Conservation (phyloP, 495 filamentous ascomycete species). For the Lasiosphaeria miniovina region DNA sequence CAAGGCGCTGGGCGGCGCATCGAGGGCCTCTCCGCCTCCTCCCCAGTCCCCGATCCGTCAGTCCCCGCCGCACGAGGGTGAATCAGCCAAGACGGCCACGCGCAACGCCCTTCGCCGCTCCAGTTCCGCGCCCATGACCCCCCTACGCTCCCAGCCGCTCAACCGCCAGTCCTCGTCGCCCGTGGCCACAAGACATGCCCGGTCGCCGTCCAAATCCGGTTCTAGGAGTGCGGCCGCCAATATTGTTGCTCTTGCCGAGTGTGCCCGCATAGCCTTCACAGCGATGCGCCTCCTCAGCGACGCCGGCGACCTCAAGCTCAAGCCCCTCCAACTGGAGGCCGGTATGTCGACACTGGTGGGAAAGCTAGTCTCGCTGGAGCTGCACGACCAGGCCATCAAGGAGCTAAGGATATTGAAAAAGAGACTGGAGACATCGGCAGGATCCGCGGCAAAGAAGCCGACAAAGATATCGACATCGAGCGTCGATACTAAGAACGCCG, state of each 20-base stretch:
- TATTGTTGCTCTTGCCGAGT: conserved; percentile 60
- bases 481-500: conserved; percentile 30
- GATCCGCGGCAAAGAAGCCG: conserved; percentile 29
- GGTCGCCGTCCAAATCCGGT: conserved; percentile 22
- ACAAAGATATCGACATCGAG: conserved; percentile 18
- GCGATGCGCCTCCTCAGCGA: conserved; percentile 61
- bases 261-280: conserved; percentile 69
- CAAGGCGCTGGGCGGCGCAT: conserved; percentile 69
- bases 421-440: conserved; percentile 48
- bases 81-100: conserved; percentile 32
- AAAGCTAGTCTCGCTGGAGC: conserved; percentile 66
- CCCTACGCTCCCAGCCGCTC: conserved; percentile 51
- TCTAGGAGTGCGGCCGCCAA: conserved; percentile 27
- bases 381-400: conserved; percentile 73
- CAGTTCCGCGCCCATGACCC: conserved; percentile 45
- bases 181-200: conserved; percentile 26
- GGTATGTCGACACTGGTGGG: conserved; percentile 75
- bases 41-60: conserved; percentile 21
- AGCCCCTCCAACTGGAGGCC: conserved; percentile 74
- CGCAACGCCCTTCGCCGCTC: conserved; percentile 43
- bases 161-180: conserved; percentile 53
- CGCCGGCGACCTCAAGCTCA: conserved; percentile 44
- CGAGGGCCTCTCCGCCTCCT: conserved; percentile 47
- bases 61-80: conserved; percentile 26
- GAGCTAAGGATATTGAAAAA: conserved; percentile 70